phyloP scores from a whole-genome alignment of 2,329 filamentous ascomycete genomes.

The Remersonia thermophila region DNA sequence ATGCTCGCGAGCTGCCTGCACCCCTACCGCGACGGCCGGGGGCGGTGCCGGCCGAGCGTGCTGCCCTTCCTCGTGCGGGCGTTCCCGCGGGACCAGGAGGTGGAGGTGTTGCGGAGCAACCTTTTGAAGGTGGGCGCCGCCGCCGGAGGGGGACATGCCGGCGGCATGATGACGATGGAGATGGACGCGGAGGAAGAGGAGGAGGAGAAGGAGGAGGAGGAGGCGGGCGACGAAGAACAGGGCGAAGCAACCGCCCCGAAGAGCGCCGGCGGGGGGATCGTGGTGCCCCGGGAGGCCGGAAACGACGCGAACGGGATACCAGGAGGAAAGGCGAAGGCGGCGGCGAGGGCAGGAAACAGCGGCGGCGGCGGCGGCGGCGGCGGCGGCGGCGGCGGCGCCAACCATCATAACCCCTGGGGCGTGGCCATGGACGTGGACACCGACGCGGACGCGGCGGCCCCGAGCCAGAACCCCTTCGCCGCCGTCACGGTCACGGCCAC shows the following conservation, averaged over 20 bases:
- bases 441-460: neutral
- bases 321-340: neutral
- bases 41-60: conserved; percentile 58
- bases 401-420: no score
- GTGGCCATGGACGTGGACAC: no score
- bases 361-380: neutral
- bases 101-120: conserved; percentile 59
- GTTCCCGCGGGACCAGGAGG: conserved; percentile 48
- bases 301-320: no score
- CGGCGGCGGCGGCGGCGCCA: neutral
- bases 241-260: no score
- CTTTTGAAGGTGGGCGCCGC: conserved; percentile 29
- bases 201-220: conserved; percentile 16
- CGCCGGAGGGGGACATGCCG: neutral
- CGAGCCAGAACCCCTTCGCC: conserved; percentile 5
- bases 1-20: conserved; percentile 77
- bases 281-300: neutral
- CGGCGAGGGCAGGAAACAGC: conserved; percentile 1
- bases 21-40: conserved; percentile 52
- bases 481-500: neutral
- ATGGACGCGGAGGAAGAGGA: conserved; percentile 14
- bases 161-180: conserved; percentile 1
- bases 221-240: conserved; percentile 12
- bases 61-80: conserved; percentile 64
- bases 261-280: no score